Evolutionary conservation across 441 rosid species (phyloP), one percentile per base, ranked within the genome.

Genomic region (Pelargonium citronellum): DNA sequence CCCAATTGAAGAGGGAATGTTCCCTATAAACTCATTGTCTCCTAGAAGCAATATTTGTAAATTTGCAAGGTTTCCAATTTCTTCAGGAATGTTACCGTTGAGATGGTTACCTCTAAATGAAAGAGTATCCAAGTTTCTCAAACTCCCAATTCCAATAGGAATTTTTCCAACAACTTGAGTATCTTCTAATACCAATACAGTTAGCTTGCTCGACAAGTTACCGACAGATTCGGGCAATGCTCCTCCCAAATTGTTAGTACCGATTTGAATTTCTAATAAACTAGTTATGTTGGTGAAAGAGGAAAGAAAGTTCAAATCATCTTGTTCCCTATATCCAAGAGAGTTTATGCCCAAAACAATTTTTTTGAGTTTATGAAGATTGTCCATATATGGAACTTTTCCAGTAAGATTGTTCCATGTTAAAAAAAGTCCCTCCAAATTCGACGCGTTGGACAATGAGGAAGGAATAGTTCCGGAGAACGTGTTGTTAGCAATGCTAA

Each of bases 401-500:
- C 81, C 81, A 0, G 24, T 57, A 22, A 77, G 24, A 5, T 9
- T 13, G 44, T 74, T 78, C 0, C 0, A 0, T 2, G 0, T 0
- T 0, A 49, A 8, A 22, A 34, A 34, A 15, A 78, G 19, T 0
- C 0, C 0, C 17, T 13, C 22, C 4, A 81, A 12, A 12, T 67
- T 68, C 34, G 84, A 64, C 3, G 74, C 70, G 66, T 78, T 81
- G 7, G 76, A 73, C 8, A 81, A 2, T 4, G 76, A 73, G 4
- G 9, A 5, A 3, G 81, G 84, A 46, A 81, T 66, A 3, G 61
- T 8, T 0, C 80, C 84, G 6, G n/a, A 0, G 11, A 81, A 70
- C 1, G 16, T 2, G 20, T 75, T 78, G 0, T 0, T 0, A 4
- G 7, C 1, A 0, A 79, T 0, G 12, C 15, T 22, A 6, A 81